Conservation (phyloP, 768 basidiomycete genomes). For the Phaeolepiota aurea region DNA sequence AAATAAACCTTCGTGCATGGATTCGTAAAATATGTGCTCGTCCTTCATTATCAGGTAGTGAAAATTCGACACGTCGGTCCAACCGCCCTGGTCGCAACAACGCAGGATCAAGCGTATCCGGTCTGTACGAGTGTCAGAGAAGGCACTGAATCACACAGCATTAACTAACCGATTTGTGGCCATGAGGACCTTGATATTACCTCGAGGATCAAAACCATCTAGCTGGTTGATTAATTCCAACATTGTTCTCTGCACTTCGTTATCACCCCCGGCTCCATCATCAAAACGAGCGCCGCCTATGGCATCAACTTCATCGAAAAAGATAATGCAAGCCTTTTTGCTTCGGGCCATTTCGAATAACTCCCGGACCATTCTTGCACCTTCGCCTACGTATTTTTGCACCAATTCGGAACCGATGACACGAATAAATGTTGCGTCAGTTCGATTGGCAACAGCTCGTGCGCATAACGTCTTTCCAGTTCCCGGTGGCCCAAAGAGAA, state of each 20-base stretch:
- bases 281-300: slow-evolving; percentile 98
- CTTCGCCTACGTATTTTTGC: slow-evolving; percentile 99
- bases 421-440: slow-evolving; percentile 98
- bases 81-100: slow-evolving; percentile 91
- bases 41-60: slow-evolving; percentile 90
- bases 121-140: slow-evolving; percentile 37
- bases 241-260: slow-evolving; percentile 99
- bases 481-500: slow-evolving; percentile 92
- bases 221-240: slow-evolving; percentile 97
- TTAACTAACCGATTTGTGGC: slow-evolving; percentile 82
- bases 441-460: slow-evolving; percentile 95
- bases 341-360: slow-evolving; percentile 98
- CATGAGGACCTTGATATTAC: slow-evolving; percentile 99
- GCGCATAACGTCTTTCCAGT: slow-evolving; percentile 99
- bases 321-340: slow-evolving; percentile 99
- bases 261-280: slow-evolving; percentile 97
- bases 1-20: slow-evolving; percentile 79
- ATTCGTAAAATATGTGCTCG: slow-evolving; percentile 95
- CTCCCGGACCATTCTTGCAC: slow-evolving; percentile 97
- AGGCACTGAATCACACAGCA: slow-evolving; percentile 1
- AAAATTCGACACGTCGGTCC: slow-evolving; percentile 96
- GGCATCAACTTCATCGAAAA: slow-evolving; percentile 98
- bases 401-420: slow-evolving; percentile 98
- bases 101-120: slow-evolving; percentile 96
- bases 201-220: slow-evolving; percentile 96